Evolutionary conservation across 2,329 filamentous ascomycete genomes (phyloP).

Genomic region (Fusarium euwallaceae): DNA sequence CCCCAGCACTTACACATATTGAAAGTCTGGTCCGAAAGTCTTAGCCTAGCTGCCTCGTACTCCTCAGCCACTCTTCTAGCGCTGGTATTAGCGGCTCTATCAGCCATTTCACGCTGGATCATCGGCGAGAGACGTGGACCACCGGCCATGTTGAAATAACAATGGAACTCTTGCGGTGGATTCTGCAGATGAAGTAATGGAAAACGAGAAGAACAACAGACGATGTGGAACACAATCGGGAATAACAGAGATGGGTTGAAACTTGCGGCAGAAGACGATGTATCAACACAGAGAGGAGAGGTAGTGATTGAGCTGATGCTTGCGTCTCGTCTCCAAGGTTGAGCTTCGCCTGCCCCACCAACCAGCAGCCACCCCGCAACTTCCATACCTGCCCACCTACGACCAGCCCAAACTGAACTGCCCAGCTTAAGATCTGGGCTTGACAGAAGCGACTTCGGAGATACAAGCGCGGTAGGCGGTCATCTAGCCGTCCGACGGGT

Average conservation of each 20-base stretch:
- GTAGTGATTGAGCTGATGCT: not conserved
- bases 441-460: slow-evolving; percentile 22
- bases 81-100: slow-evolving; percentile 43
- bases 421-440: not conserved
- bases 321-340: slow-evolving; percentile 15
- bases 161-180: not conserved
- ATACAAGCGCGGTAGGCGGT: not conserved
- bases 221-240: not conserved
- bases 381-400: slow-evolving; percentile 15
- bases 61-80: slow-evolving; percentile 60
- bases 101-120: slow-evolving; percentile 40
- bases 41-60: slow-evolving; percentile 53
- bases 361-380: slow-evolving; percentile 45
- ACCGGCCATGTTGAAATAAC: slow-evolving; percentile 34
- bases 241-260: not conserved
- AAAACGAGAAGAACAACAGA: not conserved
- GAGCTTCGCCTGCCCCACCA: slow-evolving; percentile 39
- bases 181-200: not conserved
- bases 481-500: not conserved
- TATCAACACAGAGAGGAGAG: not conserved
- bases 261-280: not conserved
- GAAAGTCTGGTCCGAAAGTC: slow-evolving; percentile 61
- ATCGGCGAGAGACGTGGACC: slow-evolving; percentile 35
- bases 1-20: slow-evolving; percentile 56
- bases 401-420: not conserved